These are phyloP conservation scores for Saccharomyces hybrid DNA, from an alignment of 1,139 yeast genomes.

Conservation along the genomic window DNA sequence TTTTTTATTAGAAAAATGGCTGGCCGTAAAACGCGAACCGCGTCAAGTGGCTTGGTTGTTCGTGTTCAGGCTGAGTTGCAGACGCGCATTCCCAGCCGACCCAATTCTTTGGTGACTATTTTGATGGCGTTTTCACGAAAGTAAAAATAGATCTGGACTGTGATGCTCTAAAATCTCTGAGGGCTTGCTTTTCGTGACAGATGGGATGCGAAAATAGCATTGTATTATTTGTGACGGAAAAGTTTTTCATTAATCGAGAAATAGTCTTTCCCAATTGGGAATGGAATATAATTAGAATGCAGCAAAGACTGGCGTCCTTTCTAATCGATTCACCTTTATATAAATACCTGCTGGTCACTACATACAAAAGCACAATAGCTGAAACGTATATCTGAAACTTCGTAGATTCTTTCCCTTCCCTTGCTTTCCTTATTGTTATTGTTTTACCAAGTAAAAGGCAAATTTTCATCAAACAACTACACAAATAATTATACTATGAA, in stretches of 20 bases:
- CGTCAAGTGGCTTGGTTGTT: not conserved
- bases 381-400: not conserved
- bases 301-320: not conserved
- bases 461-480: not conserved
- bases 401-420: not conserved
- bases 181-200: not conserved
- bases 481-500: not conserved
- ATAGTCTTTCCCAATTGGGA: not conserved
- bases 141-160: not conserved
- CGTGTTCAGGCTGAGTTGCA: not conserved
- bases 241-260: not conserved
- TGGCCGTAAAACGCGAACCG: not conserved
- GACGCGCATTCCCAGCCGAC: not conserved
- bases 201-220: not conserved
- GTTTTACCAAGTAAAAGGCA: too few species aligned
- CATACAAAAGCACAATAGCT: not conserved
- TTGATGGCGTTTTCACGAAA: not conserved
- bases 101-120: not conserved
- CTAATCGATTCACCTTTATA: not conserved
- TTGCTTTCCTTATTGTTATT: too few species aligned
- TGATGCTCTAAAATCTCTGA: not conserved
- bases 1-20: not conserved
- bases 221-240: not conserved
- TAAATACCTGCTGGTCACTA: not conserved
- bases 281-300: not conserved